Evolutionary conservation across 208 protist species (phyloP).

Genomic region (Leishmania major): DNA sequence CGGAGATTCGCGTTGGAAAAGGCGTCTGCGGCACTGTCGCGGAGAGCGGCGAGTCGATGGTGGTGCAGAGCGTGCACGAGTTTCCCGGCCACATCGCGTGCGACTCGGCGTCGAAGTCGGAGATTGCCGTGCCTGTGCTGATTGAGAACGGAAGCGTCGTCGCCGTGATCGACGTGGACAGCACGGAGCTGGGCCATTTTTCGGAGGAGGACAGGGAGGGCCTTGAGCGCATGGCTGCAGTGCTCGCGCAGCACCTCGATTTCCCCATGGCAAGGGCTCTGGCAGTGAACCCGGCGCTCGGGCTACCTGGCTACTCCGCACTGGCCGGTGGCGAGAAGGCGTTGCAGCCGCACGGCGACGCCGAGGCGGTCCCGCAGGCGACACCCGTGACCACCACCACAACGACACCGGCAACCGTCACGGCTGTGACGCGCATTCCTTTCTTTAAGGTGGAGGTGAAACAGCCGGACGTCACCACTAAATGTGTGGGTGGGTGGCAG

Average conservation of each 20-base stretch:
- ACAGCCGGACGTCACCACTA: slow-evolving; percentile 30
- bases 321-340: slow-evolving; percentile 25
- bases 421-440: slow-evolving; percentile 39
- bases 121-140: slow-evolving; percentile 92
- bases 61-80: slow-evolving; percentile 87
- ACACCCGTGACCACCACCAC: not conserved
- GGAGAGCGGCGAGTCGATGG: slow-evolving; percentile 44
- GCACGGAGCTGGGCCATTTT: slow-evolving; percentile 62
- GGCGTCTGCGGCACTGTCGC: slow-evolving; percentile 91
- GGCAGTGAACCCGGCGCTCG: slow-evolving; percentile 44
- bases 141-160: slow-evolving; percentile 57
- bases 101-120: slow-evolving; percentile 85
- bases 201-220: slow-evolving; percentile 63
- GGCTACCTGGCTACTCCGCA: slow-evolving; percentile 19
- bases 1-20: slow-evolving; percentile 76
- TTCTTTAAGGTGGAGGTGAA: slow-evolving; percentile 43
- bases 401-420: not conserved
- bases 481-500: slow-evolving; percentile 50
- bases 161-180: slow-evolving; percentile 88
- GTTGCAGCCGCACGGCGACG: slow-evolving; percentile 9
- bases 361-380: not conserved
- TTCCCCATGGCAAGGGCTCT: slow-evolving; percentile 71
- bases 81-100: slow-evolving; percentile 96
- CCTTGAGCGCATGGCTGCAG: slow-evolving; percentile 55
- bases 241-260: slow-evolving; percentile 58